Conservation (phyloP, 495 filamentous ascomycete species). For the Talaromyces liani region DNA sequence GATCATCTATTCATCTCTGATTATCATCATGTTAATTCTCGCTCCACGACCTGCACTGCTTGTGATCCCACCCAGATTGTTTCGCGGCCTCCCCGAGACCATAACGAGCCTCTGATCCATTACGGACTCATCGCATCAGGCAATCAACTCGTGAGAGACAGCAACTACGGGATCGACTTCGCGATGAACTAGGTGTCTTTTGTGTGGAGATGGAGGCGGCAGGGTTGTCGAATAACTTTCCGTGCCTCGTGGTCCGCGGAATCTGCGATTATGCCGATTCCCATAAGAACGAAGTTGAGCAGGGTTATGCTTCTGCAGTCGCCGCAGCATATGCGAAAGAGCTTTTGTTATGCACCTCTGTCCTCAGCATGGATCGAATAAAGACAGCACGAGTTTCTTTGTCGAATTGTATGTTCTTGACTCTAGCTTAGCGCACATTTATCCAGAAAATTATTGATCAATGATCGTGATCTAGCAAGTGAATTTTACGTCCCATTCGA, state of each 20-base stretch:
- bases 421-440: background rate
- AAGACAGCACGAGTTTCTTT: background rate
- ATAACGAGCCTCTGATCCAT: slow-evolving; percentile 19
- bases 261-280: slow-evolving; percentile 23
- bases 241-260: slow-evolving; percentile 20
- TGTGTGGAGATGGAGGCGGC: slow-evolving; percentile 31
- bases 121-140: slow-evolving; percentile 37
- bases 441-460: background rate
- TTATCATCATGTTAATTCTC: slow-evolving; percentile 18
- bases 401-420: background rate
- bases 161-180: slow-evolving; percentile 22
- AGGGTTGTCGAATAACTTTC: slow-evolving; percentile 19
- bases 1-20: slow-evolving; percentile 22
- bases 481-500: slow-evolving; percentile 17
- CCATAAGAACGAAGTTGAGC: slow-evolving; percentile 22
- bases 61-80: slow-evolving; percentile 14
- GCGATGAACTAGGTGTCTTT: slow-evolving; percentile 5
- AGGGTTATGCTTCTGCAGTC: slow-evolving; percentile 20
- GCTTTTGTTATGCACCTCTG: slow-evolving; percentile 6
- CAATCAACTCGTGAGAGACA: slow-evolving; percentile 31
- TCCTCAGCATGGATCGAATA: background rate
- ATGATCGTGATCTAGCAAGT: background rate
- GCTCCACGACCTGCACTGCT: slow-evolving; percentile 10
- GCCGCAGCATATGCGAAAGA: slow-evolving; percentile 20
- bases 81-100: slow-evolving; percentile 9